These are phyloP conservation scores for Parafenestella ontariensis DNA, from an alignment of 2,329 filamentous ascomycete species.

Conservation along the genomic window DNA sequence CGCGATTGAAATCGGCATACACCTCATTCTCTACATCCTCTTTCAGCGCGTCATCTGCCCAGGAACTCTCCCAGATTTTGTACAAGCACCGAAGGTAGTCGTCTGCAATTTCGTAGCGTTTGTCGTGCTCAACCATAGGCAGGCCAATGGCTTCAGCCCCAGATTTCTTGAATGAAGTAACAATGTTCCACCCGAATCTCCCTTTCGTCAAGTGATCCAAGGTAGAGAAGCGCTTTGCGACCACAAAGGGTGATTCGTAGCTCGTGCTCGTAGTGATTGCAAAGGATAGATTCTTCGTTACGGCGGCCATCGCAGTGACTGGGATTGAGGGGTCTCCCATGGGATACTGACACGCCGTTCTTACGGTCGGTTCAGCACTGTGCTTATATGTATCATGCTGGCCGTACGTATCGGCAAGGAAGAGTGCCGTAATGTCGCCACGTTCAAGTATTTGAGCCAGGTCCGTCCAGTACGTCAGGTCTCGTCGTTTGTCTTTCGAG, in stretches of 20 bases:
- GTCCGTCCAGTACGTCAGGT: conserved; percentile 32
- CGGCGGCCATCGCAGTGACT: conserved; percentile 70
- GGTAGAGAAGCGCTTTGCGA: conserved; percentile 67
- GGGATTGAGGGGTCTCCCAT: conserved; percentile 68
- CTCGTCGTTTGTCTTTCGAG: conserved; percentile 10
- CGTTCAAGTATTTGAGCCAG: conserved; percentile 37
- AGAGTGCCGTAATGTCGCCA: conserved; percentile 40
- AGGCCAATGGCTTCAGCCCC: conserved; percentile 53
- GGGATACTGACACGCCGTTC: conserved; percentile 69
- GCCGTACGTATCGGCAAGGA: conserved; percentile 57
- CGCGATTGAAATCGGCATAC: conserved; percentile 55
- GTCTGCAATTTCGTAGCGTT: conserved; percentile 69
- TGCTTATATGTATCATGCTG: conserved; percentile 64
- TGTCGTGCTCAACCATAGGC: conserved; percentile 61
- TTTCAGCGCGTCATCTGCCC: conserved; percentile 68
- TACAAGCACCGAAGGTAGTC: conserved; percentile 72
- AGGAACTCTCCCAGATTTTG: conserved; percentile 69
- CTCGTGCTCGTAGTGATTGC: conserved; percentile 70
- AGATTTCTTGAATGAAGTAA: conserved; percentile 69
- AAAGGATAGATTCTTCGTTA: conserved; percentile 68
- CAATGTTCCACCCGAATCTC: conserved; percentile 59
- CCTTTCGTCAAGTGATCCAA: conserved; percentile 70
- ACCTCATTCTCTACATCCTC: conserved; percentile 62
- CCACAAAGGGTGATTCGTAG: conserved; percentile 70
- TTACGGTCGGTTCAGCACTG: conserved; percentile 61